phyloP scores from a whole-genome alignment of 345 rosid genomes.

The Euclidium syriacum region DNA sequence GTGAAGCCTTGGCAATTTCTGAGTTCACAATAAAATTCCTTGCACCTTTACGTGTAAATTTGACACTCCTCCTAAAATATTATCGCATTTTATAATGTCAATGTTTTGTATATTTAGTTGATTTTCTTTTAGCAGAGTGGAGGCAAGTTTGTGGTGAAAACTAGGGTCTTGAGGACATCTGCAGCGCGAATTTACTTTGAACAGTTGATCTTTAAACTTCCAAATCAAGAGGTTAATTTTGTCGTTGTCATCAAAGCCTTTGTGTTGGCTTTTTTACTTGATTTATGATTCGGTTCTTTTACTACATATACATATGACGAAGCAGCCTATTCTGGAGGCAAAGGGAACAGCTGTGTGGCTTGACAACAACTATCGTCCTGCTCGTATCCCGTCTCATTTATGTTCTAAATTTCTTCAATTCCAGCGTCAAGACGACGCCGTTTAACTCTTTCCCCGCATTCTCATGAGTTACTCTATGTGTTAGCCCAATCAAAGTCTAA shows the following conservation, averaged over 20 bases:
- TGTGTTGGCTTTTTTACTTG: background rate
- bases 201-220: slow-evolving; percentile 65
- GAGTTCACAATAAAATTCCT: slow-evolving; percentile 75
- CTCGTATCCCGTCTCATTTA: slow-evolving; percentile 61
- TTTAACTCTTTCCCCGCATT: slow-evolving; percentile 6
- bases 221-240: slow-evolving; percentile 54
- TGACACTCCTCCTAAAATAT: background rate
- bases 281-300: no score
- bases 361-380: slow-evolving; percentile 66
- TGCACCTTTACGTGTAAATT: slow-evolving; percentile 62
- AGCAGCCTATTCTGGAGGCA: slow-evolving; percentile 71
- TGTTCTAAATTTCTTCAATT: slow-evolving; percentile 58
- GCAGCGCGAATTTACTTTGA: slow-evolving; percentile 70
- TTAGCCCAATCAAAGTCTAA: no score
- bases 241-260: background rate
- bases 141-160: slow-evolving; percentile 66
- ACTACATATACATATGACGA: no score
- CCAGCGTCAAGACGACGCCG: slow-evolving; percentile 36
- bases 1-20: slow-evolving; percentile 63
- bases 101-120: background rate
- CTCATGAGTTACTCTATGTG: background rate
- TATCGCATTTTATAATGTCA: background rate
- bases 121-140: slow-evolving; percentile 49
- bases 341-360: slow-evolving; percentile 80
- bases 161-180: slow-evolving; percentile 57